Conservation (phyloP, 2,329 filamentous ascomycete genomes). For the Ceratocystis papillata region DNA sequence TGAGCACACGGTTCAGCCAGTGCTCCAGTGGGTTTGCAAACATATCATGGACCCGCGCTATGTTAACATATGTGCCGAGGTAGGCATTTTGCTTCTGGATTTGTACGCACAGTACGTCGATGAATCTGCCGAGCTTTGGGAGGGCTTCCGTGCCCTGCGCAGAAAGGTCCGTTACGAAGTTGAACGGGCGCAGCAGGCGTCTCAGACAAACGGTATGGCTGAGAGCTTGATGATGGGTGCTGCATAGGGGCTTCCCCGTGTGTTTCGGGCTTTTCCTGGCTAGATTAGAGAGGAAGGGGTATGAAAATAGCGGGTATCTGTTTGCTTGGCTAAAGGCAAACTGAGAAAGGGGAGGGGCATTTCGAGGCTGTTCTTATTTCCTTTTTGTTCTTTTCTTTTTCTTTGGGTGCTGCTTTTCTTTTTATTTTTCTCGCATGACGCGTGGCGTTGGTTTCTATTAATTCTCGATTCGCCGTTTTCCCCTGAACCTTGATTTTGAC, state of each 20-base stretch:
- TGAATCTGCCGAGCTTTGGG: constrained; percentile 60
- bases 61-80: constrained; percentile 69
- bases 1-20: constrained; percentile 67
- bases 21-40: constrained; percentile 71
- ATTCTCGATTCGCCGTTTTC: neutral
- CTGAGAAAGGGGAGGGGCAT: neutral
- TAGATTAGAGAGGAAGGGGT: neutral
- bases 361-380: neutral
- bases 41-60: constrained; percentile 76
- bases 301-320: neutral
- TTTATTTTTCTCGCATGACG: constrained; percentile 15
- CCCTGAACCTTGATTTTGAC: neutral
- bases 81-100: constrained; percentile 71
- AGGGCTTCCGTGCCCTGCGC: constrained; percentile 57
- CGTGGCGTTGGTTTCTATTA: constrained; percentile 14
- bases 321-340: neutral
- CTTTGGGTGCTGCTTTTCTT: constrained; percentile 3
- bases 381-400: neutral
- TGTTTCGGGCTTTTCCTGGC: neutral
- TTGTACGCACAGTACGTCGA: constrained; percentile 74
- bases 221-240: constrained; percentile 51
- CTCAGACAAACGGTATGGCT: constrained; percentile 77
- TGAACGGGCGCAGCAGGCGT: constrained; percentile 72
- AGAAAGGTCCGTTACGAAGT: constrained; percentile 63
- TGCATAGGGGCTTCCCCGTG: constrained; percentile 2